Conservation (phyloP, 257 asterid genomes). For the Solanum sparsipilum region DNA sequence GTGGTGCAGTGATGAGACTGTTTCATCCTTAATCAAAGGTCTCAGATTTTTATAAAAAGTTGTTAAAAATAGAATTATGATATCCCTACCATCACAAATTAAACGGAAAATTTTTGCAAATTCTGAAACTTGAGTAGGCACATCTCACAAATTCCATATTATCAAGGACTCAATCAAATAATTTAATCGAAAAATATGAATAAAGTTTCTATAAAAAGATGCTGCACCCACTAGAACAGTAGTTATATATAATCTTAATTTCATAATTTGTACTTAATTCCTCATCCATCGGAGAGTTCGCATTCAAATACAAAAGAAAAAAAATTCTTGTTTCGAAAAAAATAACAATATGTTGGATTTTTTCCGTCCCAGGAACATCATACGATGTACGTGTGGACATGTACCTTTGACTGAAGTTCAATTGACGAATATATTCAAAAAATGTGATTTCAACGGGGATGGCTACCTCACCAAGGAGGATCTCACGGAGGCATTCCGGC, state of each 20-base stretch:
- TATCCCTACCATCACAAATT: no score
- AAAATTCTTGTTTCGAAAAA: not conserved
- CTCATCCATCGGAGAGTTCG: not conserved
- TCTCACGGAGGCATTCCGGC: not conserved
- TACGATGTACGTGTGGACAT: not conserved
- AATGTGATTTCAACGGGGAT: not conserved
- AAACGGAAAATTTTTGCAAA: not conserved
- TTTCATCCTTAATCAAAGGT: no score
- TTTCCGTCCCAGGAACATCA: not conserved
- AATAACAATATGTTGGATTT: not conserved
- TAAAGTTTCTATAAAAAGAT: not conserved
- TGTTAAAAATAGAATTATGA: no score
- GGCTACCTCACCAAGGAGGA: not conserved
- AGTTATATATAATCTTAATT: not conserved
- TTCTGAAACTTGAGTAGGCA: not conserved
- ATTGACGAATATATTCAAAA: not conserved
- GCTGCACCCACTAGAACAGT: not conserved
- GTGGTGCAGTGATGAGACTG: rapidly evolving
- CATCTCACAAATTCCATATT: not conserved
- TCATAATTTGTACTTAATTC: not conserved
- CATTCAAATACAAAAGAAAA: not conserved
- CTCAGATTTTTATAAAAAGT: no score
- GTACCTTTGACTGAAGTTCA: not conserved
- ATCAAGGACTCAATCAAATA: not conserved
- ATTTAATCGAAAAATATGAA: not conserved